These are phyloP conservation scores for Spergularia marina DNA, from an alignment of 148 eudicot genomes.

Conservation along the genomic window DNA sequence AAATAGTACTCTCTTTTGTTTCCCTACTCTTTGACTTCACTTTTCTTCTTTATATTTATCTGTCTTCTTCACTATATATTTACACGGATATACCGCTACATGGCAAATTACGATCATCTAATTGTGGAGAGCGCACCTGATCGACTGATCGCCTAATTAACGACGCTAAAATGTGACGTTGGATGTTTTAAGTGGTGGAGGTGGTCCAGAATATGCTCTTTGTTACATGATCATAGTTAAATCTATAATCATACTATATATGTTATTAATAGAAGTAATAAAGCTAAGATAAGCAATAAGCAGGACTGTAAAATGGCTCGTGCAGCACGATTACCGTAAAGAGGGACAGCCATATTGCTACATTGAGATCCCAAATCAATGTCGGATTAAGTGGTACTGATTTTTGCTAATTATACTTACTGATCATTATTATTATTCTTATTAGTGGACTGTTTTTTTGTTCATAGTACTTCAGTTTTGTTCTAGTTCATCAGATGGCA, in stretches of 20 bases:
- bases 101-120: too few species aligned
- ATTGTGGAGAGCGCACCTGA: too few species aligned
- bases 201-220: conserved; percentile 22
- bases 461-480: conserved; percentile 15
- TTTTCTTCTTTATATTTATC: not conserved
- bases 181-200: not conserved
- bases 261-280: not conserved
- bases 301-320: conserved; percentile 10
- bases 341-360: conserved; percentile 20
- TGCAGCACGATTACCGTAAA: conserved; percentile 32
- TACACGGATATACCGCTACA: too few species aligned
- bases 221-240: conserved; percentile 3
- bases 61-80: too few species aligned
- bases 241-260: not conserved
- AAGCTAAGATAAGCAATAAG: not conserved
- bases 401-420: conserved; percentile 26
- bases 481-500: conserved; percentile 15
- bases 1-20: not conserved
- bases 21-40: conserved; percentile 25
- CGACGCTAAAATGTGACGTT: too few species aligned
- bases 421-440: conserved; percentile 13
- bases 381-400: conserved; percentile 26
- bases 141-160: too few species aligned
- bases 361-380: conserved; percentile 39
- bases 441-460: not conserved